phyloP scores from a whole-genome alignment of 202 grass and related monocot species.

The Zizania palustris region DNA sequence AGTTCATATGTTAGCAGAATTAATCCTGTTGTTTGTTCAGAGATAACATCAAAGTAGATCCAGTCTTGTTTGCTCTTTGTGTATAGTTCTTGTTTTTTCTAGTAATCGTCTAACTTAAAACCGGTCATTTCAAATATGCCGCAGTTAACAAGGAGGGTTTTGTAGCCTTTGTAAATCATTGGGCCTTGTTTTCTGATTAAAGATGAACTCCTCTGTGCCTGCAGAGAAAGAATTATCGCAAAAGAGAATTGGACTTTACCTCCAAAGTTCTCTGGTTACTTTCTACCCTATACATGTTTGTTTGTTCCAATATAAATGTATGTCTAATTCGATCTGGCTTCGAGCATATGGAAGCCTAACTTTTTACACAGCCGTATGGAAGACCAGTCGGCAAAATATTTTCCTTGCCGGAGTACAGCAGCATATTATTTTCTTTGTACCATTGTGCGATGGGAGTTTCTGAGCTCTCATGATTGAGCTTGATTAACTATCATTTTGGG shows the following conservation, averaged over 20 bases:
- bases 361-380: neutral
- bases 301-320: neutral
- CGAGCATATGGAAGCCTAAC: neutral
- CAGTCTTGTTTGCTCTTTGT: constrained; percentile 40
- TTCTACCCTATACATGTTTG: neutral
- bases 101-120: constrained; percentile 53
- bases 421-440: neutral
- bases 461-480: neutral
- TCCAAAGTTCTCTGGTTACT: constrained; percentile 27
- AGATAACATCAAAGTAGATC: constrained; percentile 56
- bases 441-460: neutral
- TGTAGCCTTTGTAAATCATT: constrained; percentile 51
- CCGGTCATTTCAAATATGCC: constrained; percentile 31
- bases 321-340: neutral
- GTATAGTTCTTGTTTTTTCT: constrained; percentile 59
- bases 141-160: constrained; percentile 46
- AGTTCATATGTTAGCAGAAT: constrained; percentile 50
- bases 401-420: neutral
- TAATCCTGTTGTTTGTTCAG: constrained; percentile 55
- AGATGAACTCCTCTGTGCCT: constrained; percentile 39
- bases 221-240: constrained; percentile 41
- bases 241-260: constrained; percentile 36
- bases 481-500: constrained; percentile 14
- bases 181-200: constrained; percentile 29
- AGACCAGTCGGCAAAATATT: neutral